Evolutionary conservation across 441 rosid genomes (phyloP).

Genomic region (Metrosideros polymorpha): DNA sequence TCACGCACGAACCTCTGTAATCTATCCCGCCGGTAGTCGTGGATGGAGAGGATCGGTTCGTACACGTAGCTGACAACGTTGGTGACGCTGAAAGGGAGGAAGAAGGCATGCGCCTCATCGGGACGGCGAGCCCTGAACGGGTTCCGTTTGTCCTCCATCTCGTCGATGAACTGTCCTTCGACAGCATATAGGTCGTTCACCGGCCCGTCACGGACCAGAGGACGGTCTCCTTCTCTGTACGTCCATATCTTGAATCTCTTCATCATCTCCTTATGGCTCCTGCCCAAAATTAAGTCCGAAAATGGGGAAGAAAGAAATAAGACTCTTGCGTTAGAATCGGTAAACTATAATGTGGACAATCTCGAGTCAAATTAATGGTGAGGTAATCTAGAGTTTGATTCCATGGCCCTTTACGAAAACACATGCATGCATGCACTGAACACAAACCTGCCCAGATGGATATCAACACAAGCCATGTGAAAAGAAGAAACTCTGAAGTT

Average conservation of each 20-base stretch:
- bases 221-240: conserved; percentile 52
- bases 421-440: background rate
- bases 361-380: background rate
- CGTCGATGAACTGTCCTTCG: conserved; percentile 45
- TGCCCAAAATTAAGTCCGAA: background rate
- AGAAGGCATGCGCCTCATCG: conserved; percentile 36
- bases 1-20: conserved; percentile 30
- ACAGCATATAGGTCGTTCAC: conserved; percentile 27
- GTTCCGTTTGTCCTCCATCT: conserved; percentile 18
- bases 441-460: background rate
- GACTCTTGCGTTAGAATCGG: background rate
- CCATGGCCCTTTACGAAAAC: background rate
- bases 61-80: conserved; percentile 25
- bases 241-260: conserved; percentile 52
- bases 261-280: conserved; percentile 56
- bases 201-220: conserved; percentile 46
- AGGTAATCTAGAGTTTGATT: background rate
- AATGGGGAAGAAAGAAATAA: background rate
- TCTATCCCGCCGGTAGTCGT: conserved; percentile 18
- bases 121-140: conserved; percentile 25
- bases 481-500: background rate
- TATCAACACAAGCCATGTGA: background rate
- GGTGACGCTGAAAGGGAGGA: conserved; percentile 35
- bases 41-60: conserved; percentile 10
- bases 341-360: background rate